Evolutionary conservation across 192 early-diverging fungal genomes (phyloP).

Genomic region (Backusella mclennaniae): DNA sequence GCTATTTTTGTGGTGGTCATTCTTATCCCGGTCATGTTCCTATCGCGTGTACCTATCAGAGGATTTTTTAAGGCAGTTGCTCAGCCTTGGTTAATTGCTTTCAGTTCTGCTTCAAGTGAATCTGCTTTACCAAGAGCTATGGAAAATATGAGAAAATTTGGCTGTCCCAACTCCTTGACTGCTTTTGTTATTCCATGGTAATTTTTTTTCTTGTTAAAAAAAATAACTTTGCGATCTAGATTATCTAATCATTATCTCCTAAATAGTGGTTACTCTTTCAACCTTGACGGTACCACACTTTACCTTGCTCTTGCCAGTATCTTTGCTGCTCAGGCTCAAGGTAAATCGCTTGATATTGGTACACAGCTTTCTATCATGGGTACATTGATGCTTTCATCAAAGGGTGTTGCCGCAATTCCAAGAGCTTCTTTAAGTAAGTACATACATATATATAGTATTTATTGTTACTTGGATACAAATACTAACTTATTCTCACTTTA

Average conservation of each 20-base stretch:
- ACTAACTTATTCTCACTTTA: too few species aligned
- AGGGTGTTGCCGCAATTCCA: slow-evolving; percentile 63
- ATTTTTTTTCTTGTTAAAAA: background rate
- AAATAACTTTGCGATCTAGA: background rate
- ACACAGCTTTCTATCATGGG: slow-evolving; percentile 67
- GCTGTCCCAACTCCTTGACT: slow-evolving; percentile 61
- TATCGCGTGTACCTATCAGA: slow-evolving; percentile 53
- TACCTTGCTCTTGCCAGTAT: slow-evolving; percentile 67
- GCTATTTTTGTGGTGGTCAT: slow-evolving; percentile 56
- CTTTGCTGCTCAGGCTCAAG: slow-evolving; percentile 68
- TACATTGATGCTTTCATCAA: slow-evolving; percentile 65
- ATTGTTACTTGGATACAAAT: too few species aligned
- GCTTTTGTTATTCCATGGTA: slow-evolving; percentile 61
- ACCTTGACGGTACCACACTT: slow-evolving; percentile 74
- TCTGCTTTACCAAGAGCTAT: slow-evolving; percentile 70
- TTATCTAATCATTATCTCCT: too few species aligned
- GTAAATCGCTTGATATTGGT: slow-evolving; percentile 44
- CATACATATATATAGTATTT: too few species aligned
- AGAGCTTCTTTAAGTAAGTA: slow-evolving; percentile 46
- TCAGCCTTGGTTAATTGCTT: slow-evolving; percentile 70
- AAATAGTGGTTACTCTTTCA: slow-evolving; percentile 69
- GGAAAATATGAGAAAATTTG: slow-evolving; percentile 67
- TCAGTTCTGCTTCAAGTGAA: slow-evolving; percentile 71
- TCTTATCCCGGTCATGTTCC: slow-evolving; percentile 56
- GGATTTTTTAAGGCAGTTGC: slow-evolving; percentile 51